Conservation (phyloP, 1,284 basidiomycete species). For the Schizophyllum amplum region DNA sequence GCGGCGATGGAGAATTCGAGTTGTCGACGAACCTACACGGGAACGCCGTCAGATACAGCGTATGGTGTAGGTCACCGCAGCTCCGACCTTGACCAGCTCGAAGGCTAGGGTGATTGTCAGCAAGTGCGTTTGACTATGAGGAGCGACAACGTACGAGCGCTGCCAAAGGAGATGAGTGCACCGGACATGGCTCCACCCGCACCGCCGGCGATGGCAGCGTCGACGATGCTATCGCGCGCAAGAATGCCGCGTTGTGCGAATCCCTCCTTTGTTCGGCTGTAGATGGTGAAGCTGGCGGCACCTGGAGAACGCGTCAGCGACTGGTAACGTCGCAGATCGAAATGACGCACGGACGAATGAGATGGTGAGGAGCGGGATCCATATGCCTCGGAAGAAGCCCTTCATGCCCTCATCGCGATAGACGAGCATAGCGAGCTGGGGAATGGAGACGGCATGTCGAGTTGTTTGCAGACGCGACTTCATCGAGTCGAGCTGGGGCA, state of each 20-base stretch:
- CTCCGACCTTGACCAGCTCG: slow-evolving; percentile 85
- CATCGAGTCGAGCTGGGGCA: slow-evolving; percentile 67
- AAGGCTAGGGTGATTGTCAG: slow-evolving; percentile 50
- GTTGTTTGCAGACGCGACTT: slow-evolving; percentile 89
- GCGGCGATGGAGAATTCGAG: slow-evolving; percentile 91
- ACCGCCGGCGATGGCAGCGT: slow-evolving; percentile 71
- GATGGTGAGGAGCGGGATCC: slow-evolving; percentile 94
- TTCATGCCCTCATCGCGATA: slow-evolving; percentile 87
- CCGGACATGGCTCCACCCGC: slow-evolving; percentile 79
- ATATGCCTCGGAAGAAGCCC: slow-evolving; percentile 87
- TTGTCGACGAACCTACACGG: slow-evolving; percentile 74
- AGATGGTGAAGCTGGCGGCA: slow-evolving; percentile 90
- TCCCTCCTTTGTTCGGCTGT: slow-evolving; percentile 80
- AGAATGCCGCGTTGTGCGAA: slow-evolving; percentile 59
- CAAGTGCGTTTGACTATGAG: slow-evolving; percentile 3
- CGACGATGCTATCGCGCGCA: slow-evolving; percentile 47
- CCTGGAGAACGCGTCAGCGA: slow-evolving; percentile 32
- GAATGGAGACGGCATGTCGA: slow-evolving; percentile 67
- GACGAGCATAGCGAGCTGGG: slow-evolving; percentile 63
- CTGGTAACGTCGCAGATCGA: slow-evolving; percentile 7
- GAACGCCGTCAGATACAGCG: too few species aligned
- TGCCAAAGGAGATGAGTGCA: slow-evolving; percentile 74
- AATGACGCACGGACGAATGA: slow-evolving; percentile 82
- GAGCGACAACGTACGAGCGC: slow-evolving; percentile 60
- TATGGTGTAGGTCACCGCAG: neutral